Conservation (phyloP, 2,329 filamentous ascomycete genomes). For the Nemania sp. region DNA sequence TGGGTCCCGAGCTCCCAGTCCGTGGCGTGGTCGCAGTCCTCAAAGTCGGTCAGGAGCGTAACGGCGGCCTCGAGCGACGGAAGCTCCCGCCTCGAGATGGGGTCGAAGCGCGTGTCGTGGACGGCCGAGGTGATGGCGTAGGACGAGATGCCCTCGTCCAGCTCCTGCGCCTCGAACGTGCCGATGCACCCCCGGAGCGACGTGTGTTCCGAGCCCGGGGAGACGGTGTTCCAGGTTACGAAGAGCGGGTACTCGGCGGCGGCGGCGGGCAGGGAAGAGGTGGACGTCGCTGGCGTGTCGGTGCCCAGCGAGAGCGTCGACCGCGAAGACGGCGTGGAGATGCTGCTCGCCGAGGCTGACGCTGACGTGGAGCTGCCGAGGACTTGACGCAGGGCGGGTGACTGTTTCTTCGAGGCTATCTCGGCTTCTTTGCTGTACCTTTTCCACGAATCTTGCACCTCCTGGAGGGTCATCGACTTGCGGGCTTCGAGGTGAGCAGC, state of each 20-base stretch:
- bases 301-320: slow-evolving; percentile 44
- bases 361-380: slow-evolving; percentile 35
- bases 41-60: slow-evolving; percentile 85
- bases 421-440: slow-evolving; percentile 43
- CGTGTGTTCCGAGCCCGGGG: slow-evolving; percentile 58
- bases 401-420: slow-evolving; percentile 36
- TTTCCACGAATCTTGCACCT: slow-evolving; percentile 70
- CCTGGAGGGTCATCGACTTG: slow-evolving; percentile 66
- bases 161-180: slow-evolving; percentile 80
- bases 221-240: slow-evolving; percentile 89
- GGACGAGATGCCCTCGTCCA: slow-evolving; percentile 72
- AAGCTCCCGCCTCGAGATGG: slow-evolving; percentile 59
- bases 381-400: slow-evolving; percentile 37
- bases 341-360: slow-evolving; percentile 37
- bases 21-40: slow-evolving; percentile 71
- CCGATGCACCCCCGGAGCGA: slow-evolving; percentile 92
- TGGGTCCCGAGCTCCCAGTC: slow-evolving; percentile 89
- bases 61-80: slow-evolving; percentile 67
- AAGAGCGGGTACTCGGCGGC: slow-evolving; percentile 74
- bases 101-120: slow-evolving; percentile 65
- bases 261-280: slow-evolving; percentile 45
- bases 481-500: slow-evolving; percentile 74
- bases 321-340: slow-evolving; percentile 38
- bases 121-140: slow-evolving; percentile 83
- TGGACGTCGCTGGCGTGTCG: slow-evolving; percentile 51